A percentile compares a stretch with the other conserved stretches of the same genome.
Conservation (phyloP, 192 early-diverging fungal genomes). For the Podila clonocystis region DNA sequence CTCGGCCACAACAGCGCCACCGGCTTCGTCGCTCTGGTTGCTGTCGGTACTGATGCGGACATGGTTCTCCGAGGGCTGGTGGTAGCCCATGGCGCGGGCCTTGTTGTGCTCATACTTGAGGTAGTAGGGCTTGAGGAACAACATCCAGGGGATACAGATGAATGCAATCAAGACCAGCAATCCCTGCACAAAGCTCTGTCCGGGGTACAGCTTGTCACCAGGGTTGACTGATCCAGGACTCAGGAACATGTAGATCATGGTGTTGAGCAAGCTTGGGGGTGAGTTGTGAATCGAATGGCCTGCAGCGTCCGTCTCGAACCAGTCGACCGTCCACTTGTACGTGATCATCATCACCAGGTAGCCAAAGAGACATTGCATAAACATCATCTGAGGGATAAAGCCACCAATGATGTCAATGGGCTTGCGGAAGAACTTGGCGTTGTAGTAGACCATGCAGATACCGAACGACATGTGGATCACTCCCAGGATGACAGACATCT, state of each 20-base stretch:
- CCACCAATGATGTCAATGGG: constrained; percentile 83
- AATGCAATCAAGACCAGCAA: constrained; percentile 85
- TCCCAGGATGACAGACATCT: constrained; percentile 96
- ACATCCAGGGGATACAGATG: constrained; percentile 97
- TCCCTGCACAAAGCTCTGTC: constrained; percentile 87
- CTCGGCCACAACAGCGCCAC: constrained; percentile 69
- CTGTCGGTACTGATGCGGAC: constrained; percentile 57
- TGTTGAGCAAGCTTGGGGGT: constrained; percentile 96
- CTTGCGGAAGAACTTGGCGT: constrained; percentile 91
- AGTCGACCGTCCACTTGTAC: constrained; percentile 97
- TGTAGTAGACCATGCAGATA: constrained; percentile 88
- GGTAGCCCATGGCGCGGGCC: constrained; percentile 79
- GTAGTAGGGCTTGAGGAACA: constrained; percentile 91
- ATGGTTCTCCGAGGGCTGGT: constrained; percentile 60
- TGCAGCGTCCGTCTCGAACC: constrained; percentile 75
- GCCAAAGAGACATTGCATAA: constrained; percentile 94
- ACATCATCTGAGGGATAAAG: constrained; percentile 95
- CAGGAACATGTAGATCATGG: constrained; percentile 99
- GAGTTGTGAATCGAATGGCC: constrained; percentile 74
- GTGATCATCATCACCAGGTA: constrained; percentile 92
- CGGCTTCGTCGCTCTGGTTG: constrained; percentile 50
- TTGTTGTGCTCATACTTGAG: constrained; percentile 84
- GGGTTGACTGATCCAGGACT: constrained; percentile 83
- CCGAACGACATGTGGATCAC: constrained; percentile 99
- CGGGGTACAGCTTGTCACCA: constrained; percentile 80